Evolutionary conservation across 2,329 filamentous ascomycete species (phyloP), one percentile per base, ranked within the genome.

Genomic region (Aspergillus pseudoterreus): DNA sequence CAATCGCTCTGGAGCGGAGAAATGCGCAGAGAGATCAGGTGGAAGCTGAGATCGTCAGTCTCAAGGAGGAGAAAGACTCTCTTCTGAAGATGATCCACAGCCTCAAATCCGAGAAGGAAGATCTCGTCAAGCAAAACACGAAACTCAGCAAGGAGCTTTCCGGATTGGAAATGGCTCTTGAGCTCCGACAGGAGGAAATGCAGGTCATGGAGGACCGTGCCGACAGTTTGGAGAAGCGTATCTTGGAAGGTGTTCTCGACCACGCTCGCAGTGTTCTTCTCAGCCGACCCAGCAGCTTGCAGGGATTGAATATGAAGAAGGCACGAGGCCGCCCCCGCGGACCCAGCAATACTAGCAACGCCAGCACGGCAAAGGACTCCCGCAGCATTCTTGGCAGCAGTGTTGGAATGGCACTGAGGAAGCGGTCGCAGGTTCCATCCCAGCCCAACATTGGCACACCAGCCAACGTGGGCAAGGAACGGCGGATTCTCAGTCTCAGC

Each of bases 171-270:
- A 97, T 90, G 8, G 92, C 94, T 1, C 81, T 97, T 27, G 84
- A 87, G 15, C 85, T 97, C 51, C 87, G 94, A 49, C 87, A 90
- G 42, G 92, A 97, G 60, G 94, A 97, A 73, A 83, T 99, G 53
- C 84, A 90, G 43, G 81, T 88, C 22, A 96, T 99, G 88, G 92
- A 97, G 68, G 78, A 82, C 10, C 88, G 92, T 56, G 94, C 92
- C 2, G 91, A 96, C 68, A 83, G 84, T 3, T 79, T 99, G 21
- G 94, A 99, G 74, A 88, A 92, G 47, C 86, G 94, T 22, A 96
- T 99, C 60, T 76, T 99, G 30, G 92, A 97, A 59, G 92, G 92
- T 22, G 90, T 97, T 56, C 95, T 99, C 75, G 92, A 97, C 62
- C 92, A 97, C 68, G 96, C 92, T 17, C 87, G 92, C 43, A 70